Evolutionary conservation across 2,329 filamentous ascomycete species (phyloP).

Genomic region (Claviceps cyperi): DNA sequence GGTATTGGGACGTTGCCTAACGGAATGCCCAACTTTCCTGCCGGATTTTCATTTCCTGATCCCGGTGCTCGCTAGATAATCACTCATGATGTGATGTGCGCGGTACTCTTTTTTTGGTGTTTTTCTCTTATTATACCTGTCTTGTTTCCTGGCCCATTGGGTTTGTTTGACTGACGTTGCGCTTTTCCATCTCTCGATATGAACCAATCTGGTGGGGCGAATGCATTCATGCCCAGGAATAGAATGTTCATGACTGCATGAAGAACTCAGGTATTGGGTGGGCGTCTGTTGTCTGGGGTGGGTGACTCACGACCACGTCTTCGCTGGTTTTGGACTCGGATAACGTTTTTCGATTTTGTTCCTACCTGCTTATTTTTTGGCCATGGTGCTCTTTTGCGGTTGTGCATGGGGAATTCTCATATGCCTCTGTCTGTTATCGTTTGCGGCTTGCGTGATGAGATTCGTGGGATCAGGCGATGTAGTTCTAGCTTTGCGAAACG

Average conservation of each 20-base stretch:
- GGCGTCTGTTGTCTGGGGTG: neutral
- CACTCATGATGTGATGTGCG: neutral
- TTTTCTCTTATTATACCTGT: neutral
- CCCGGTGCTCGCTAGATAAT: slow-evolving; percentile 10
- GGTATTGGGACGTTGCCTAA: slow-evolving; percentile 26
- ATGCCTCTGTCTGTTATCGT: neutral
- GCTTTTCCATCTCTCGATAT: neutral
- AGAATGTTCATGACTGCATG: neutral
- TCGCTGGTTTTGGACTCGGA: neutral
- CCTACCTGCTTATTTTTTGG: neutral
- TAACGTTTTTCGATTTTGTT: neutral
- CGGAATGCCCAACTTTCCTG: slow-evolving; percentile 28
- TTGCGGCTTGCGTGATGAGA: neutral
- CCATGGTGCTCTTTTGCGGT: neutral
- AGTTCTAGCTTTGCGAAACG: neutral
- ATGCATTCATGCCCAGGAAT: slow-evolving; percentile 1
- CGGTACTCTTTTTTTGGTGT: neutral
- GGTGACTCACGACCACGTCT: neutral
- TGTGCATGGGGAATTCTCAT: neutral
- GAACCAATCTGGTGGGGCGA: neutral
- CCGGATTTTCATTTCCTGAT: slow-evolving; percentile 25
- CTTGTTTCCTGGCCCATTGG: neutral
- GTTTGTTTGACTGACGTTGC: neutral
- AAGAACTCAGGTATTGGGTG: neutral
- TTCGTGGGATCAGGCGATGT: neutral